Evolutionary conservation across 306 rosid genomes (phyloP), one percentile per base, ranked within the genome.

Genomic region (Medicago lupulina): DNA sequence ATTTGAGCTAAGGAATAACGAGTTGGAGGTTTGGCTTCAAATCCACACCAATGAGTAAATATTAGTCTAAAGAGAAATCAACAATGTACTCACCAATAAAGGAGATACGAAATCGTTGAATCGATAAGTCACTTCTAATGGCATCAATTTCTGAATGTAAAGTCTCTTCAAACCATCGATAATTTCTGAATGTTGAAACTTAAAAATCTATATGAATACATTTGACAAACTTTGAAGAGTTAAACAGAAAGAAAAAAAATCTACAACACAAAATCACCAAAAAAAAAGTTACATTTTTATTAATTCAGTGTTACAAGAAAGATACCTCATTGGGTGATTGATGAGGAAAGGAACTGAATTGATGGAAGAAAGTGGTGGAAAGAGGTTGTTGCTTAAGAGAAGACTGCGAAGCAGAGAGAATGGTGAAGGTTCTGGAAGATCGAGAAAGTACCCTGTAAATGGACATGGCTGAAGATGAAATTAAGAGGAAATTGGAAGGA

Each of bases 101-200:
- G 97, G 97, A 77, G 99, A 92, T 64, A 87, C 96, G 71, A 95
- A 92, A 82, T 92, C 97, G 75, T 92, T 87, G 76, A 87, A 95
- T 25, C 72, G 87, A 71, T 92, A 95, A 57, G 92, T 36, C 71
- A 79, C 91, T 90, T 95, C 99, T 71, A 92, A 85, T 38, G 99
- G 99, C 85, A 85, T 95, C 90, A 95, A 84, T 92, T 92, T 95
- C 83, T 95, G 90, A 80, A 90, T 74, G 83, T 95, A 95, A 18
- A 92, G 88, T 77, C 80, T 89, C 85, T 92, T 95, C 79, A 95
- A 92, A 68, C 97, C 97, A 82, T 95, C 99, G 47, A 81, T 31
- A 8, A 95, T 81, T 80, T 97, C 92, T 76, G 99, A 77, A 73
- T 38, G 8, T 25, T 14, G 6, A 74, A 53, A 46, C 38, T 38